These are phyloP conservation scores for Paecilomyces sp. DNA, from an alignment of 2,329 filamentous ascomycete species.

Conservation along the genomic window DNA sequence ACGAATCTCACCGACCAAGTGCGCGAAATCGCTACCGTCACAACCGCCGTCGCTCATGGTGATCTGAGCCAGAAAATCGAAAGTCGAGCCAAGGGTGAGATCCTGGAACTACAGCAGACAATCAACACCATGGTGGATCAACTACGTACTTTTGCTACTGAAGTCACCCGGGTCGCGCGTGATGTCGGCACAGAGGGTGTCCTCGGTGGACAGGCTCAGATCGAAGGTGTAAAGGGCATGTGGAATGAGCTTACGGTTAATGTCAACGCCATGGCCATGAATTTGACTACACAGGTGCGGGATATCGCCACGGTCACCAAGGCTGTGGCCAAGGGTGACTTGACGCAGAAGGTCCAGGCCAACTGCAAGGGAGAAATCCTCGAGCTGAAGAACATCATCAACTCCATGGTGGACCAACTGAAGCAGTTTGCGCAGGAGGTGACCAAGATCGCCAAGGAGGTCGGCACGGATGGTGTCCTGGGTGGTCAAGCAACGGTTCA, in stretches of 20 bases:
- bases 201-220: conserved; percentile 69
- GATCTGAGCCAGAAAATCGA: conserved; percentile 73
- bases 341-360: conserved; percentile 90
- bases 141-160: conserved; percentile 68
- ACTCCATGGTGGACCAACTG: conserved; percentile 94
- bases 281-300: conserved; percentile 78
- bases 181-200: conserved; percentile 77
- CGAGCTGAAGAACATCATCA: conserved; percentile 92
- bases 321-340: conserved; percentile 68
- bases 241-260: conserved; percentile 79
- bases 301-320: conserved; percentile 76
- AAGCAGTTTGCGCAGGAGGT: conserved; percentile 93
- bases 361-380: conserved; percentile 82
- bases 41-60: conserved; percentile 68
- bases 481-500: conserved; percentile 90
- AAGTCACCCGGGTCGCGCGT: conserved; percentile 70
- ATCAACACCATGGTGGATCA: conserved; percentile 85
- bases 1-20: conserved; percentile 71
- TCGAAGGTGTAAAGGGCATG: conserved; percentile 74
- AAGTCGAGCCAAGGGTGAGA: conserved; percentile 66
- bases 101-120: conserved; percentile 68
- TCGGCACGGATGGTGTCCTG: conserved; percentile 85
- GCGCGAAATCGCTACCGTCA: conserved; percentile 72
- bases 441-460: conserved; percentile 85
- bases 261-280: conserved; percentile 78